Percentiles rank a stretch among this genome's conserved stretches.
These are phyloP conservation scores for Suhomyces pyralidae DNA, from an alignment of 805 yeast species.

Conservation along the genomic window DNA sequence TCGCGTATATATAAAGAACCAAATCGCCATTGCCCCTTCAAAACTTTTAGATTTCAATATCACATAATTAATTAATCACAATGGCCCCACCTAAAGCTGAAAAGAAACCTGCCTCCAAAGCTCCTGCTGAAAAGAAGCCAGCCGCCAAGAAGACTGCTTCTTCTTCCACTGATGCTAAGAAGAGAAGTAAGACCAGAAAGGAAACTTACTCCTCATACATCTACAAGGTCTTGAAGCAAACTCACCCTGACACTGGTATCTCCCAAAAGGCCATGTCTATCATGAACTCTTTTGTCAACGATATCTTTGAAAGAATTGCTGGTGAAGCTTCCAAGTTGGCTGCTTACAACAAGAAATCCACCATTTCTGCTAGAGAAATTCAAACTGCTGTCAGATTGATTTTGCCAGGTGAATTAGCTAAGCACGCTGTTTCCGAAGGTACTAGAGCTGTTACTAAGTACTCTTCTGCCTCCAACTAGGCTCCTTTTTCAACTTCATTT, in stretches of 20 bases:
- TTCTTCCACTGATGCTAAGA: conserved; percentile 74
- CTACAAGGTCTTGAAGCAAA: conserved; percentile 97
- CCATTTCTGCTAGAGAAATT: conserved; percentile 97
- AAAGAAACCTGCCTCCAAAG: conserved; percentile 88
- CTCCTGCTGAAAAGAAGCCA: conserved; percentile 95
- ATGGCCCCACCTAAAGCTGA: conserved; percentile 46
- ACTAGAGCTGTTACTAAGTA: conserved; percentile 97
- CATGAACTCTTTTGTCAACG: conserved; percentile 97
- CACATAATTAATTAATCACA: conserved; percentile 6
- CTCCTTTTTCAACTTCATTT: conserved; percentile 5
- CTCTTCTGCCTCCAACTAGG: conserved; percentile 60
- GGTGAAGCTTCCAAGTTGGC: conserved; percentile 97
- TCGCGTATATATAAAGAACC: conserved; percentile 5
- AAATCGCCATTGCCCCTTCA: conserved; percentile 2
- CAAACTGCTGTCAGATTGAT: conserved; percentile 98
- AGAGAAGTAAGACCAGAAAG: conserved; percentile 94
- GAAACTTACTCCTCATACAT: conserved; percentile 97
- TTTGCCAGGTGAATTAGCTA: conserved; percentile 97
- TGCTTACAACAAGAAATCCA: conserved; percentile 97
- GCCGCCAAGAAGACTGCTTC: conserved; percentile 88
- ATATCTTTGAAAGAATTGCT: conserved; percentile 97
- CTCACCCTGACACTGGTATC: conserved; percentile 99
- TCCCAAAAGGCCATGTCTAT: conserved; percentile 98
- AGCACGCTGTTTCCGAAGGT: conserved; percentile 98
- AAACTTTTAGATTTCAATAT: neutral